phyloP scores from a whole-genome alignment of 2,329 filamentous ascomycete genomes.

The Fusarium nanum region DNA sequence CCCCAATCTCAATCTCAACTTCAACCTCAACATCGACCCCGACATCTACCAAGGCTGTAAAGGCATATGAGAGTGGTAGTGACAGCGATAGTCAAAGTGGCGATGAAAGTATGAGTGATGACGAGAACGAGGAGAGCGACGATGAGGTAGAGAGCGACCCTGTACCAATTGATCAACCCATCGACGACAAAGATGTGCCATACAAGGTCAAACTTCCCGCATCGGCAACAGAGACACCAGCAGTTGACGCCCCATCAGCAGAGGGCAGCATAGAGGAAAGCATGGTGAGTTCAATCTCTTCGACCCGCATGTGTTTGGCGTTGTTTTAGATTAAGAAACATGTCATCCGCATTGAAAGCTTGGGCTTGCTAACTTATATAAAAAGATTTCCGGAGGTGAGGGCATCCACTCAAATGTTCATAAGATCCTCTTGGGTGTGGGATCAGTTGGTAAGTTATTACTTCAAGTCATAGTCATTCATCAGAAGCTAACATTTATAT shows the following conservation, averaged over 20 bases:
- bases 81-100: conserved; percentile 1
- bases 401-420: conserved; percentile 39
- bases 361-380: conserved; percentile 16
- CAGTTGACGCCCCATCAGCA: conserved; percentile 26
- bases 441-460: conserved; percentile 39
- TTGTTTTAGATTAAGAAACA: conserved; percentile 2
- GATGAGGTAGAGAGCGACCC: conserved; percentile 2
- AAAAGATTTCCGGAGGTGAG: conserved; percentile 25
- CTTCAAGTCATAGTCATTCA: not conserved
- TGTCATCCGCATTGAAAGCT: not conserved
- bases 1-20: no score
- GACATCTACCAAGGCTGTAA: not conserved
- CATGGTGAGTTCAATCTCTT: conserved; percentile 35
- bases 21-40: not conserved
- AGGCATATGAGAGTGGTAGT: not conserved
- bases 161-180: not conserved
- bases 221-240: conserved; percentile 3
- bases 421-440: conserved; percentile 42
- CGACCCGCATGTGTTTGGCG: not conserved
- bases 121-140: not conserved
- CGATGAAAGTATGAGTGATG: conserved; percentile 12
- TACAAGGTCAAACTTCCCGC: conserved; percentile 6
- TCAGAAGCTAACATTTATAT: conserved; percentile 6
- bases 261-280: conserved; percentile 18
- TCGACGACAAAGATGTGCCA: not conserved